Evolutionary conservation across 2,329 filamentous ascomycete species (phyloP), one percentile per base, ranked within the genome.

Genomic region (Hyphodiscus sp.): DNA sequence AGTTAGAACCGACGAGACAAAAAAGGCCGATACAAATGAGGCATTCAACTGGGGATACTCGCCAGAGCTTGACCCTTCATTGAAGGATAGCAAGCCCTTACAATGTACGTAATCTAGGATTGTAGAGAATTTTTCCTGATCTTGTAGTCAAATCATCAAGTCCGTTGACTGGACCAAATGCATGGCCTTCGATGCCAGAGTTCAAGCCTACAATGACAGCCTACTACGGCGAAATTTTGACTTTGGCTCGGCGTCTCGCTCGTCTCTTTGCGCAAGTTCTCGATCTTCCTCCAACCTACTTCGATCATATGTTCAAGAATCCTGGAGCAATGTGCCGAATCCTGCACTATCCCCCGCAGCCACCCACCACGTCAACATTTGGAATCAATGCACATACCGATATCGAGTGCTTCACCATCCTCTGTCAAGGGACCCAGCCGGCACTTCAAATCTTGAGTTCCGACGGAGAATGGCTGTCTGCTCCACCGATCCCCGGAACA

Each of bases 211-310:
- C 52, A 69, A 71, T 56, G 63, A 65, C 0, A 53, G 68, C 20
- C 65, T 72, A 15, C 62, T 74, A 9, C 54, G 56, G 6, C 5
- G 5, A 38, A 6, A 10, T 38, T 2, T 10, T 38, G 16, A 38
- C 33, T 6, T 59, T 75, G 2, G 66, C 73, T 5, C 71, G 79
- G 19, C 69, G 67, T n/a, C 59, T 83, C 45, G 73, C 76, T 6
- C 67, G 70, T 3, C 68, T 73, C n/a, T 79, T 83, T 58, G 78
- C 79, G 0, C 69, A 83, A 1, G 74, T 74, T 1, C 68, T 82
- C 0, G 71, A 72, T 7, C 67, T 82, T 9, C 71, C 73, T 0
- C 79, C 82, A 58, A 60, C 71, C 19, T 74, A 74, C 49, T 80
- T 82, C 60, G 78, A 82, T 57, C 61, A 65, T 1, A 75, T 80